phyloP scores from a whole-genome alignment of 2,329 filamentous ascomycete species.

The Ophiostoma himal-ulmi region DNA sequence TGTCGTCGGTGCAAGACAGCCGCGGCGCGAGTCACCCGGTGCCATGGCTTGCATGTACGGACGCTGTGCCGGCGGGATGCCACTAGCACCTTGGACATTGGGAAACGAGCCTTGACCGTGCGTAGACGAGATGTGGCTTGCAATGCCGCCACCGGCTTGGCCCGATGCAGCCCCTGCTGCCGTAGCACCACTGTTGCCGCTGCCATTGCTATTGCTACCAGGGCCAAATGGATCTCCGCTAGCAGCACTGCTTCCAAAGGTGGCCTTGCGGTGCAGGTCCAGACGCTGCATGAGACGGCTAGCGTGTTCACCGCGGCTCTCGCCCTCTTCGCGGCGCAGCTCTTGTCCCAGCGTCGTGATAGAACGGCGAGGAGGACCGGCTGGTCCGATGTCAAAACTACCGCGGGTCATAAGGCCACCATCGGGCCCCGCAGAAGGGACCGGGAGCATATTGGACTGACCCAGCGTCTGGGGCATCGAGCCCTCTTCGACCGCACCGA shows the following conservation, averaged over 20 bases:
- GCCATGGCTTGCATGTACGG: slow-evolving; percentile 33
- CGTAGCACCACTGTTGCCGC: slow-evolving; percentile 29
- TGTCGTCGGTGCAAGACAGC: slow-evolving; percentile 72
- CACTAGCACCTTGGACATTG: not conserved
- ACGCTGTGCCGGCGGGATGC: slow-evolving; percentile 18
- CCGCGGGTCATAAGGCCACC: slow-evolving; percentile 61
- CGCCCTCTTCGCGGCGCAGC: slow-evolving; percentile 57
- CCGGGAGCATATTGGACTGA: slow-evolving; percentile 56
- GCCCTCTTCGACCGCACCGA: slow-evolving; percentile 31
- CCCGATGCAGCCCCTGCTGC: slow-evolving; percentile 37
- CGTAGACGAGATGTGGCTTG: slow-evolving; percentile 77
- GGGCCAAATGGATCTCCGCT: not conserved
- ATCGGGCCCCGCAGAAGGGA: slow-evolving; percentile 54
- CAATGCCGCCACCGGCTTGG: slow-evolving; percentile 65
- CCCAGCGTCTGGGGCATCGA: slow-evolving; percentile 34
- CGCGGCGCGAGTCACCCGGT: slow-evolving; percentile 44
- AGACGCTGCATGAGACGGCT: slow-evolving; percentile 88
- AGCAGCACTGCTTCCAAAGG: slow-evolving; percentile 37
- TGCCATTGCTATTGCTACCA: slow-evolving; percentile 29
- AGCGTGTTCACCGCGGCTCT: slow-evolving; percentile 72
- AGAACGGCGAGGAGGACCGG: slow-evolving; percentile 45
- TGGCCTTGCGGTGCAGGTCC: slow-evolving; percentile 77
- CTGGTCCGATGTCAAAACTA: slow-evolving; percentile 62
- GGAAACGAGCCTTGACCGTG: slow-evolving; percentile 46
- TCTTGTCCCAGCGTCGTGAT: slow-evolving; percentile 51